A percentile compares a stretch with the other conserved stretches of the same genome.
phyloP scores from a whole-genome alignment of 768 basidiomycete species.

The Mycena albidolilacea region DNA sequence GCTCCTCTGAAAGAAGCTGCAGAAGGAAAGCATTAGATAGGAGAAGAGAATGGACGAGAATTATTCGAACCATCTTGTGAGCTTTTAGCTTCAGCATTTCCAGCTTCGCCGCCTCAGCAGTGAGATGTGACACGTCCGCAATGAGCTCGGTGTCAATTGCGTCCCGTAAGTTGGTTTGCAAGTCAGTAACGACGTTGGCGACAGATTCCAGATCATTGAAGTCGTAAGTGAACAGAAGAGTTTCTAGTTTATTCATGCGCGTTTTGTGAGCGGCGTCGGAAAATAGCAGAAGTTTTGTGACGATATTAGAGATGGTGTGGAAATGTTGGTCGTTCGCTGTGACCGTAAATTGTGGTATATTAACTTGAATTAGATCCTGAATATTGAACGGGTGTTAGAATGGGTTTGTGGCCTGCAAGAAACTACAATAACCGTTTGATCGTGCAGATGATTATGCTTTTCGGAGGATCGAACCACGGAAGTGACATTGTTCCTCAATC shows the following conservation, averaged over 20 bases:
- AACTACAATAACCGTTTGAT: slow-evolving; percentile 68
- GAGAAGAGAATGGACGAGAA: background rate
- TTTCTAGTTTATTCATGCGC: slow-evolving; percentile 84
- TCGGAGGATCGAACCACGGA: slow-evolving; percentile 60
- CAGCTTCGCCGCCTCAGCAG: slow-evolving; percentile 61
- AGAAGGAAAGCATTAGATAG: slow-evolving; percentile 6
- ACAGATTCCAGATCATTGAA: slow-evolving; percentile 83
- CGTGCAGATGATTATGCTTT: slow-evolving; percentile 69
- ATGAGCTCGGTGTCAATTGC: slow-evolving; percentile 67
- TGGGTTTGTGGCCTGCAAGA: background rate
- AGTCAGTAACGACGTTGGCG: slow-evolving; percentile 76
- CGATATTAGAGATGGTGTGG: slow-evolving; percentile 86
- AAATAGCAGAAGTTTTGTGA: slow-evolving; percentile 91
- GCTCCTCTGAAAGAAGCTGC: slow-evolving; percentile 77
- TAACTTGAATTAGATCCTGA: slow-evolving; percentile 86
- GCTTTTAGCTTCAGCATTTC: slow-evolving; percentile 79
- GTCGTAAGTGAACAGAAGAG: slow-evolving; percentile 89
- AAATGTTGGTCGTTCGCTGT: slow-evolving; percentile 88
- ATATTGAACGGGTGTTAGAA: background rate
- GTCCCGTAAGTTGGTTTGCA: slow-evolving; percentile 82
- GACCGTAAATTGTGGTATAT: slow-evolving; percentile 90
- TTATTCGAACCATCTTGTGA: slow-evolving; percentile 57
- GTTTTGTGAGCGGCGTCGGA: slow-evolving; percentile 88
- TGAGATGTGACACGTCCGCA: slow-evolving; percentile 55
- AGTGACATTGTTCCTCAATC: slow-evolving; percentile 81